phyloP scores from a whole-genome alignment of 2,329 filamentous ascomycete genomes.

The Dryadomyces quercivorus region DNA sequence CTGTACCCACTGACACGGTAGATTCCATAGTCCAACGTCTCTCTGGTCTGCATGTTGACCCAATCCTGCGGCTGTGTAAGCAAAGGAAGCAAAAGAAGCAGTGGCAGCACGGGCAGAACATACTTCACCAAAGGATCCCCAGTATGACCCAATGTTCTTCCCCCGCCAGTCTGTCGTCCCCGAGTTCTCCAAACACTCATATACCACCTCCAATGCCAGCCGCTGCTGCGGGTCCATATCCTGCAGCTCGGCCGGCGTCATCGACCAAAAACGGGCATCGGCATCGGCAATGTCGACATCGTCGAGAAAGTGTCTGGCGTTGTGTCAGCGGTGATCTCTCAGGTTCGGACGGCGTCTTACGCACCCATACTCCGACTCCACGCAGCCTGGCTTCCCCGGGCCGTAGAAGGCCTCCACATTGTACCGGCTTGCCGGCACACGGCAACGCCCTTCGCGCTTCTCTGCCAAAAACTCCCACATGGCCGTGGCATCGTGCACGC shows the following conservation, averaged over 20 bases:
- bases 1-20: slow-evolving; percentile 38
- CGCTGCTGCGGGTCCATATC: slow-evolving; percentile 15
- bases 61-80: slow-evolving; percentile 11
- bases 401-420: slow-evolving; percentile 12
- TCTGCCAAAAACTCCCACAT: slow-evolving; percentile 18
- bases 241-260: slow-evolving; percentile 6
- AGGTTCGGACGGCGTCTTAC: no score
- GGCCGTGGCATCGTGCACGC: slow-evolving; percentile 10
- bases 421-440: slow-evolving; percentile 14
- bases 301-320: slow-evolving; percentile 6
- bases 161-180: slow-evolving; percentile 6
- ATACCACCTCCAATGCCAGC: slow-evolving; percentile 6
- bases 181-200: slow-evolving; percentile 12
- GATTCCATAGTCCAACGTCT: slow-evolving; percentile 25
- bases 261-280: slow-evolving; percentile 10
- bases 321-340: no score
- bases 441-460: slow-evolving; percentile 12
- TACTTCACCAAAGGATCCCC: slow-evolving; percentile 10
- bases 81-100: no score
- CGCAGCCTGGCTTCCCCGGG: neutral
- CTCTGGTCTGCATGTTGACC: slow-evolving; percentile 4
- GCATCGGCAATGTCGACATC: slow-evolving; percentile 3
- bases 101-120: no score
- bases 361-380: slow-evolving; percentile 2
- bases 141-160: slow-evolving; percentile 12